Percentiles rank a stretch among this genome's conserved stretches.
Conservation (phyloP, 495 filamentous ascomycete species). For the Gamarada debralockiae region DNA sequence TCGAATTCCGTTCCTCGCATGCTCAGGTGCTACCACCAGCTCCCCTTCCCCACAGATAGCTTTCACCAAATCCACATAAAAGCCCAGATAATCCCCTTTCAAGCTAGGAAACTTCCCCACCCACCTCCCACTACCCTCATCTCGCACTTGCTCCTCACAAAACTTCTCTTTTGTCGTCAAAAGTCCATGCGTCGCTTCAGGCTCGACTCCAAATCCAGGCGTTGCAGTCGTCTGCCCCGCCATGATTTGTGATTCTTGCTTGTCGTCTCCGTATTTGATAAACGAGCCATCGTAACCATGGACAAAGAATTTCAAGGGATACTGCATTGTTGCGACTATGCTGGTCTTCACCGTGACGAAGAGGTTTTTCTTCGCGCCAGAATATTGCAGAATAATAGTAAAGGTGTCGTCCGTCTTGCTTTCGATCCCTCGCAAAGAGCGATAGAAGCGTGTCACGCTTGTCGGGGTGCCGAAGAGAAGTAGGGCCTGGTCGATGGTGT, state of each 20-base stretch:
- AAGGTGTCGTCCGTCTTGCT: slow-evolving; percentile 34
- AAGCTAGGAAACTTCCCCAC: slow-evolving; percentile 31
- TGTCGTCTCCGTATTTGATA: slow-evolving; percentile 65
- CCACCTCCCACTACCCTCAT: slow-evolving; percentile 23
- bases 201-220: slow-evolving; percentile 53
- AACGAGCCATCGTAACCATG: slow-evolving; percentile 65
- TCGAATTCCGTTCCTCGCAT: slow-evolving; percentile 57
- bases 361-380: slow-evolving; percentile 27
- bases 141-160: slow-evolving; percentile 20
- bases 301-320: slow-evolving; percentile 66
- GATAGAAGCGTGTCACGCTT: slow-evolving; percentile 60
- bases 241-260: slow-evolving; percentile 65
- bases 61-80: slow-evolving; percentile 59
- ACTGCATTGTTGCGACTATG: slow-evolving; percentile 57
- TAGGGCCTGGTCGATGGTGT: slow-evolving; percentile 68
- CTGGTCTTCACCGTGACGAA: slow-evolving; percentile 43
- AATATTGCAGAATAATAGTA: slow-evolving; percentile 35
- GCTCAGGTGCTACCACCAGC: slow-evolving; percentile 56
- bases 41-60: slow-evolving; percentile 30
- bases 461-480: slow-evolving; percentile 62
- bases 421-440: slow-evolving; percentile 47
- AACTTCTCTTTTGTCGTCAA: slow-evolving; percentile 30
- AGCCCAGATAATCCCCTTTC: slow-evolving; percentile 55
- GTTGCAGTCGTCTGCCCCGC: slow-evolving; percentile 41
- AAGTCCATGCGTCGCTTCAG: slow-evolving; percentile 29